Evolutionary conservation across 306 rosid species (phyloP), one percentile per base, ranked within the genome.

Genomic region (Boehmeria nivea): DNA sequence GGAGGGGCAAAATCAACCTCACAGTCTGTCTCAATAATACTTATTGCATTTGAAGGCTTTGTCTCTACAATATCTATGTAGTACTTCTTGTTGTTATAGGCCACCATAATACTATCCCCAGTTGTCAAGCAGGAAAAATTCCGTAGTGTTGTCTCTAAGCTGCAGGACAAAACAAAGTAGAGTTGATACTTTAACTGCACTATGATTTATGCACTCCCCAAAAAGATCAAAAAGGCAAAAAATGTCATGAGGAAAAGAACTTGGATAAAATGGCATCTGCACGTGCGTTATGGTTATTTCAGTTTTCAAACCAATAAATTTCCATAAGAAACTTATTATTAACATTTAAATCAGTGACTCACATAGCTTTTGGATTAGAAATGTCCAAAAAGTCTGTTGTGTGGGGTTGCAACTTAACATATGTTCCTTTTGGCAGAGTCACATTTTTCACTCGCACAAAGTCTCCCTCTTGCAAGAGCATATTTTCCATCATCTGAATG

Each of bases 1-100:
- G 99, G 99, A 62, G 99, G 99, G 65, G 99, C 99, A 66, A 91
- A 91, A 78, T 91, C 99, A 54, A 91, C 96, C 75, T 87, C 99
- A 77, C 99, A 91, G 76, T 91, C 99, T 1, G 96, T 91, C 84
- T 91, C 99, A 37, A 91, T 91, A 60, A 91, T 91, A 77, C 84
- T 87, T 69, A 87, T 91, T 23, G 96, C 99, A 67, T 69, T 66
- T 50, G 86, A 78, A 62, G 99, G 99, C 77, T 83, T 91, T 16
- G 93, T 45, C 74, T 91, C 99, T 27, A 84, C 75, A 18, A 91
- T 91, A 80, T 91, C 96, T 22, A 91, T 91, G 72, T 91, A 91
- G 57, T 91, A 91, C 51, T 91, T 87, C 69, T 78, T 91, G 84
- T 87, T 87, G 83, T 87, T 91, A 64, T 91, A 91, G 40, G 98